A percentile compares a stretch with the other conserved stretches of the same genome.
Evolutionary conservation across 2,329 filamentous ascomycete genomes (phyloP).

Genomic region (Septoria petroselini): DNA sequence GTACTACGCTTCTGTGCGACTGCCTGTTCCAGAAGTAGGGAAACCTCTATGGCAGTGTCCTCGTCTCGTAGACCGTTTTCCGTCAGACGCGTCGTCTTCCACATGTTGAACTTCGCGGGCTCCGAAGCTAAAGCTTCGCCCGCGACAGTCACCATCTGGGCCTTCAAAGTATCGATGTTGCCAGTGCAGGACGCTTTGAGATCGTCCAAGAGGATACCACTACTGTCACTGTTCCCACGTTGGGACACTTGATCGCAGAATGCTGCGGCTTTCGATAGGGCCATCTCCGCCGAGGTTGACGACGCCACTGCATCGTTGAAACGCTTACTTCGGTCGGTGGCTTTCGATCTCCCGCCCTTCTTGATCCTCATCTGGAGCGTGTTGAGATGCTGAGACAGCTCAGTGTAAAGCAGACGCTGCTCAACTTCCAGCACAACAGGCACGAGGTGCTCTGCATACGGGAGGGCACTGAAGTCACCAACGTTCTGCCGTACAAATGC

Average conservation of each 20-base stretch:
- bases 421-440: conserved; percentile 46
- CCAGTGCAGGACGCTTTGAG: conserved; percentile 15
- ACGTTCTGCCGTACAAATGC: conserved; percentile 49
- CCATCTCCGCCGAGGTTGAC: conserved; percentile 51
- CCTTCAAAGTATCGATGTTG: conserved; percentile 8
- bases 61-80: conserved; percentile 30
- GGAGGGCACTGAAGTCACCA: conserved; percentile 43
- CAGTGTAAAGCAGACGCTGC: conserved; percentile 54
- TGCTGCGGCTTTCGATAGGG: conserved; percentile 49
- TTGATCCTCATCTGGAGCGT: conserved; percentile 50
- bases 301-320: conserved; percentile 49
- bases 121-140: conserved; percentile 13
- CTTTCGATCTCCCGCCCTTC: conserved; percentile 38
- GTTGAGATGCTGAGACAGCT: conserved; percentile 54
- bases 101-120: conserved; percentile 17
- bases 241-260: conserved; percentile 25
- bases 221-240: no score
- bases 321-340: conserved; percentile 40
- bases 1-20: neutral
- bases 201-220: conserved; percentile 14
- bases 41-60: conserved; percentile 30
- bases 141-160: conserved; percentile 4
- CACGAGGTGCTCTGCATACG: conserved; percentile 44
- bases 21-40: conserved; percentile 5
- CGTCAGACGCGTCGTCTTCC: conserved; percentile 24